Evolutionary conservation across 768 basidiomycete species (phyloP), one percentile per base, ranked within the genome.

Genomic region (Leccinum variicolor): DNA sequence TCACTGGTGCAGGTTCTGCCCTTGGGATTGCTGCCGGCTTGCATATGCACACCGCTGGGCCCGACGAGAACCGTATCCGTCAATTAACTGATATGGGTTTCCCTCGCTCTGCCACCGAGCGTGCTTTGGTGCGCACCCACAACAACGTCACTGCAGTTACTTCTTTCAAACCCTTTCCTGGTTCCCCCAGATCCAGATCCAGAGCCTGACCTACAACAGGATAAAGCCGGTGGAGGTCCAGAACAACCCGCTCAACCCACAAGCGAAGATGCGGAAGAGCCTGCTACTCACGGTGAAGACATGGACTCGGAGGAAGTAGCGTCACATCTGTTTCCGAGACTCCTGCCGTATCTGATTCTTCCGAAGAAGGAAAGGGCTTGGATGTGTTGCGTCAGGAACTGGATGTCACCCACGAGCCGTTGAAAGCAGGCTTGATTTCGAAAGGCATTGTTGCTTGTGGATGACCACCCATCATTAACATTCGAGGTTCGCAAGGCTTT

Each of bases 31-130:
- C 74, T 54, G 64, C 67, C 52, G 76, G 69, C 41, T 68, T 65
- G 58, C 69, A 70, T 58, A 72, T 70, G 57, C 69, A 65, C 34
- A 68, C 71, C 19, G 62, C 78, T 58, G 84, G 79, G 13, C 83
- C 89, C 1, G 90, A 93, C 68, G 92, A 94, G 69, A 80, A 79
- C 48, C 84, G 88, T 34, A 84, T 98, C 53, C 82, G 84, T 52
- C 89, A 93, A 65, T 78, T 98, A 54, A 87, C 84, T 8, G 96
- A 98, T 66, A 98, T 98, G 97, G 97, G 97, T 48, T 99, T 98
- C 77, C 85, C 89, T 34, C 85, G 94, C 19, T 81, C 84, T 41
- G 91, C 91, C 11, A 92, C 87, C 2, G 90, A 91, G 67, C 82
- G 87, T 53, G 96, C 95, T 5, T 77, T 99, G 39, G 72, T 80